Evolutionary conservation across 768 basidiomycete species (phyloP), one percentile per base, ranked within the genome.

Genomic region (Strobilomyces confusus): DNA sequence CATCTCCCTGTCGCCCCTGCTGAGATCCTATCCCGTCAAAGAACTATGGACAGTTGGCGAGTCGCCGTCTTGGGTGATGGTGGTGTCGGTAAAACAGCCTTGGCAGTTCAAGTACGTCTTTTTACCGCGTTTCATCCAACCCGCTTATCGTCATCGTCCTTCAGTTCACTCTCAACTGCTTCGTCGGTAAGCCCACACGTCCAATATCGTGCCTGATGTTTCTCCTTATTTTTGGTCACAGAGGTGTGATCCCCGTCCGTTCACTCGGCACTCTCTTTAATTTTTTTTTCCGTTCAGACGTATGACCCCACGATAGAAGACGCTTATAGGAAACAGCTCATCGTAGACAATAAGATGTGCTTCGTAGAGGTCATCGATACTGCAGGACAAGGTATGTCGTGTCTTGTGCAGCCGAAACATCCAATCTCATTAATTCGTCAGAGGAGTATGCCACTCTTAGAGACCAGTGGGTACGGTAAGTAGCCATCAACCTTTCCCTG

Each of bases 221-320:
- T 51, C 44, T 45, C 25, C 50, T 63, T 44, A 63, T 55, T 34
- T 29, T 56, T 51, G 52, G 57, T 59, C 44, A 52, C 67, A 88
- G 86, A 88, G 76, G 87, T 86, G 52, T 46, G 19, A 75, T 62
- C 36, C 41, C 29, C 9, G 20, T 48, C 49, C 26, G 60, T 56
- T 54, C 22, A 7, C 40, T 22, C 26, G 26, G 37, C 52, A 55
- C 37, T 40, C 60, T 41, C 29, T 36, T 52, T 58, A 23, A 58
- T 38, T 45, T 20, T 34, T 20, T 34, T 44, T 56, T 50, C 49
- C 25, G 4, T 37, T 52, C 59, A 95, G 92, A 92, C 92, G 48
- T 98, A 98, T 72, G 94, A 98, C 76, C 94, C 94, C 52, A 98
- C 94, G 63, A 98, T 98, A 82, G 94, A 98, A 75, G 94, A 97